Evolutionary conservation across 1,284 basidiomycete species (phyloP), one percentile per base, ranked within the genome.

Genomic region (Naganishia liquefaciens): DNA sequence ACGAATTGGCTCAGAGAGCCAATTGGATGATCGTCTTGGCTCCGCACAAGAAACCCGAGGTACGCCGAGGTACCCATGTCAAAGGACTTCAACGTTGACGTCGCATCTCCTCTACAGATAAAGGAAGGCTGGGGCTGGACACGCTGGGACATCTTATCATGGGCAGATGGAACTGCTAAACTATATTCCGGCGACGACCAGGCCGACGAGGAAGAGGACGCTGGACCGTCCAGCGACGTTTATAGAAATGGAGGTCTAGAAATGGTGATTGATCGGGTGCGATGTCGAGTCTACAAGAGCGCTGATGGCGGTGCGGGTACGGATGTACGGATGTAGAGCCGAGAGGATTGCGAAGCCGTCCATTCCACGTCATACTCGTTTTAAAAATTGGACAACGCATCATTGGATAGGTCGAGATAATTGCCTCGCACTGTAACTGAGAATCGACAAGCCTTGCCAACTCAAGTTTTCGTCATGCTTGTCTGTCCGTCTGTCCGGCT

Each of bases 11-110:
- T 67, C 83, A 81, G 43, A 85, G 85, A 70, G 81, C 82, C 3
- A 75, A 76, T 40, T 89, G 87, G 87, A 79, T 89, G 13, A 81
- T 88, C 33, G 81, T 89, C 19, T 76, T 88, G 25, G 86, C 87
- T 1, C 88, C 88, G 15, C 87, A 89, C 74, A 88, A 89, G 74
- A 88, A 85, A 70, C 88, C 88, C 21, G 86, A 88, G 77, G 87
- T 87, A 69, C 62, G 74, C 65, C 27, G 15, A 40, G 71, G 63
- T n/a, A 25, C 23, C 30, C 23, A 4, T 11, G 10, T 28, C 25
- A 5, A n/a, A 11, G n/a, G 17, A 33, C 17, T 17, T 19, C 21
- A 21, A 7, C 10, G 9, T 33, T 37, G 33, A 37, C 33, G 33
- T 37, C 33, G 13, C 33, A 13, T 37, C 33, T 47, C 5, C 9